Percentiles rank a stretch among this genome's conserved stretches.
These are phyloP conservation scores for Penicillium sp. DNA, from an alignment of 2,329 filamentous ascomycete genomes.

Conservation along the genomic window DNA sequence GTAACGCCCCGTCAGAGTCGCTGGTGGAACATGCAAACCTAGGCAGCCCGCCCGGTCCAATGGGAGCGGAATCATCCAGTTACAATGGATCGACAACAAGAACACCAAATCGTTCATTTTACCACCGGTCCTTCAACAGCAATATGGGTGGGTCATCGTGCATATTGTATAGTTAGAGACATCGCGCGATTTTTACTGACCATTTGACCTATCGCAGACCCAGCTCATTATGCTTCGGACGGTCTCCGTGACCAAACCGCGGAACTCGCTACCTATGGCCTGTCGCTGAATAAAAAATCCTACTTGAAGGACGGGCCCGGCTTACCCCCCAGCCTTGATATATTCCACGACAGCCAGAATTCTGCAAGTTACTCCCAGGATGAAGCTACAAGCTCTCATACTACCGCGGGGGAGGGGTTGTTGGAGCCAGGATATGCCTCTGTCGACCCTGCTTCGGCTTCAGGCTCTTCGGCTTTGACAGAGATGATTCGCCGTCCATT, in stretches of 20 bases:
- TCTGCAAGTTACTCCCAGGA: slow-evolving; percentile 10
- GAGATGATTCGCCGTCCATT: slow-evolving; percentile 49
- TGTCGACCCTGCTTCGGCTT: slow-evolving; percentile 29
- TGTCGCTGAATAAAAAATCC: slow-evolving; percentile 50
- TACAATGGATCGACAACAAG: slow-evolving; percentile 35
- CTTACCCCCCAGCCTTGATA: slow-evolving; percentile 30
- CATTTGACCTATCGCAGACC: slow-evolving; percentile 56
- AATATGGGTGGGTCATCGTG: slow-evolving; percentile 34
- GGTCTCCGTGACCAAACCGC: slow-evolving; percentile 83
- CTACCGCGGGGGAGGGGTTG: slow-evolving; percentile 8
- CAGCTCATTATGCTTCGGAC: slow-evolving; percentile 68
- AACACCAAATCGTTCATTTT: slow-evolving; percentile 46
- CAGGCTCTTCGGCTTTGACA: slow-evolving; percentile 49
- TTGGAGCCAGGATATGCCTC: slow-evolving; percentile 18
- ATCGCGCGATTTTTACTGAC: slow-evolving; percentile 21
- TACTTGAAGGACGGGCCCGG: slow-evolving; percentile 26
- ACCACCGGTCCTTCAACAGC: slow-evolving; percentile 45
- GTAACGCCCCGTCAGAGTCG: slow-evolving; percentile 17
- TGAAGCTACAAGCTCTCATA: slow-evolving; percentile 17
- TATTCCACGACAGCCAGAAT: slow-evolving; percentile 25
- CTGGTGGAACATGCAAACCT: slow-evolving; percentile 30
- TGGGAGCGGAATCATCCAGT: slow-evolving; percentile 29
- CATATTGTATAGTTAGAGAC: neutral
- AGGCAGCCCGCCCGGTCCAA: slow-evolving; percentile 27
- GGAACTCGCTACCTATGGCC: slow-evolving; percentile 77